Base-by-base conservation (phyloP, 768 basidiomycete genomes). In the Agrocybe praecox region DNA sequence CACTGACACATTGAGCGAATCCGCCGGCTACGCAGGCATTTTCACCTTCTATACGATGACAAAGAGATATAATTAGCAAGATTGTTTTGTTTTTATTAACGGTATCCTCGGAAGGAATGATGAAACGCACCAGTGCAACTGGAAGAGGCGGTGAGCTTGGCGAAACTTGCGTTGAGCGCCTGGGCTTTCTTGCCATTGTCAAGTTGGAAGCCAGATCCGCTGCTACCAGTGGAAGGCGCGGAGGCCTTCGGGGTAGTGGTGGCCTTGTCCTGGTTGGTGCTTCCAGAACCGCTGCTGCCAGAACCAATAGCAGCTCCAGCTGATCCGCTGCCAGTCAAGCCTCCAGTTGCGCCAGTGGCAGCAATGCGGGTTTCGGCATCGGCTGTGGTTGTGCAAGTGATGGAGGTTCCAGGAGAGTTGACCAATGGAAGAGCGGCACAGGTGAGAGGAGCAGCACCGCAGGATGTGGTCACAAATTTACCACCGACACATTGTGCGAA, bases 371-470 rank as follows among this genome's bases (percentile, higher is more conserved):
- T 69, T 10, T 52, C 58, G 10, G 77, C 77, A 64, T 84, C 83
- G 34, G 75, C 69, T 36, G 63, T 34, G 1, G 80, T 82, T 10
- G 74, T 76, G 67, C 83, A 85, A 9, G 79, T 72, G 53, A 84
- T 70, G 4, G 76, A 79, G 8, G 82, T 83, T 36, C 83, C 83
- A 3, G 75, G 52, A 43, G 65, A 71, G 67, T 82, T 81, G 52
- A 84, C 81, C 12, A 85, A 73, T 24, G 83, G 82, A 44, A 84
- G 75, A 1, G 81, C 81, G 32, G 74, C 74, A 51, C 82, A 84
- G 12, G 73, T 65, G 24, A 55, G 34, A 10, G 49, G 49, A 15
- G 33, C 53, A 2, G 71, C 72, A 44, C 65, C 67, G 22, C 68
- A 65, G 54, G 81, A 83, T 0, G 63, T 54, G 0, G 74, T 74